These are phyloP conservation scores for Ambrosiella xylebori DNA, from an alignment of 2,329 filamentous ascomycete species.

Conservation along the genomic window DNA sequence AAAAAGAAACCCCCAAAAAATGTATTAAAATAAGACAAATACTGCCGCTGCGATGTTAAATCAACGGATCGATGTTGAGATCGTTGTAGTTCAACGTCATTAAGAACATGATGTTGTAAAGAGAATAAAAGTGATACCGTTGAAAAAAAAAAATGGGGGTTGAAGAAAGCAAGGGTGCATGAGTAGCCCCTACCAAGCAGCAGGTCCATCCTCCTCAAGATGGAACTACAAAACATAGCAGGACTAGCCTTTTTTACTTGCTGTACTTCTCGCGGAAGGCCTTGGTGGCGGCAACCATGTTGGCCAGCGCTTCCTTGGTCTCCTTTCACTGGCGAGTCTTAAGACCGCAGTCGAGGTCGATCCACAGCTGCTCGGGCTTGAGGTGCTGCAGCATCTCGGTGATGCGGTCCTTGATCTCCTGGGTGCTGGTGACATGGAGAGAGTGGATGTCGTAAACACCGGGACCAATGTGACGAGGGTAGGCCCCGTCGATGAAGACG, in stretches of 20 bases:
- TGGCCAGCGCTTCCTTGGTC: slow-evolving; percentile 87
- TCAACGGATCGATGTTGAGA: slow-evolving; percentile 34
- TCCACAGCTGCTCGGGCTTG: slow-evolving; percentile 97
- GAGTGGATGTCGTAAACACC: slow-evolving; percentile 99
- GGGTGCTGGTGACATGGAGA: slow-evolving; percentile 86
- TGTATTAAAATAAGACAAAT: slow-evolving; percentile 11
- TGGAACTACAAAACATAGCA: neutral
- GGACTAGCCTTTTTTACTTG: slow-evolving; percentile 29
- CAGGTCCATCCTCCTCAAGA: slow-evolving; percentile 2
- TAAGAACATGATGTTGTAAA: slow-evolving; percentile 14
- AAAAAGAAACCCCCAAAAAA: slow-evolving; percentile 13
- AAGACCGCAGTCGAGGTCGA: slow-evolving; percentile 97
- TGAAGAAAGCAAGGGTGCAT: slow-evolving; percentile 6
- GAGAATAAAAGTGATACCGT: neutral
- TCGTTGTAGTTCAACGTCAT: slow-evolving; percentile 23
- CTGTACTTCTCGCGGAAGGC: slow-evolving; percentile 81
- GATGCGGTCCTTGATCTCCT: slow-evolving; percentile 97
- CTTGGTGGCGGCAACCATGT: slow-evolving; percentile 98
- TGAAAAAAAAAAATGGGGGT: neutral
- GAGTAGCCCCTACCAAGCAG: neutral
- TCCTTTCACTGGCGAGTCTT: slow-evolving; percentile 99
- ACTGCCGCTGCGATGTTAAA: slow-evolving; percentile 11
- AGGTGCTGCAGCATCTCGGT: slow-evolving; percentile 96
- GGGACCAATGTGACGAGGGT: slow-evolving; percentile 94
- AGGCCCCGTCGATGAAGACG: slow-evolving; percentile 94